Evolutionary conservation across 2,329 filamentous ascomycete species (phyloP).

Genomic region (Microsporum canis): DNA sequence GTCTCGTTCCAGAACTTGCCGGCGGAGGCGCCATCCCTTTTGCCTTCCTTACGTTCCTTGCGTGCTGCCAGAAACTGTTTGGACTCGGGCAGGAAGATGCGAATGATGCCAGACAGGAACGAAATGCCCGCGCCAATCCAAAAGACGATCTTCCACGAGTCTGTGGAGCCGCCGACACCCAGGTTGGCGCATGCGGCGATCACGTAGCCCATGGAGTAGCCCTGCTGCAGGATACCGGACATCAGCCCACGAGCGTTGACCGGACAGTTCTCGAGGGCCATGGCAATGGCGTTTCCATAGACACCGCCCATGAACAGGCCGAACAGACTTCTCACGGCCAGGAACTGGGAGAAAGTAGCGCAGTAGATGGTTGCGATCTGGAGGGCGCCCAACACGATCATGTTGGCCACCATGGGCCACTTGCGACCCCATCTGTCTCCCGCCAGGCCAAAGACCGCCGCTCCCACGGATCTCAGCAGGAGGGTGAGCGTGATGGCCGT

Average conservation of each 20-base stretch:
- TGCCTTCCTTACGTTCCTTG: constrained; percentile 35
- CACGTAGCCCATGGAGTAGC: constrained; percentile 55
- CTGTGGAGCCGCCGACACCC: constrained; percentile 55
- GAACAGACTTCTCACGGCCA: constrained; percentile 49
- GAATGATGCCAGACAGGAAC: constrained; percentile 67
- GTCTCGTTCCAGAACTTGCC: constrained; percentile 57
- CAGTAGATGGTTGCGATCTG: constrained; percentile 52
- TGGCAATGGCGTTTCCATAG: constrained; percentile 51
- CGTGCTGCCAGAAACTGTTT: constrained; percentile 58
- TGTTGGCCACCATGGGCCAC: constrained; percentile 52
- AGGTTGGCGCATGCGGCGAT: constrained; percentile 45
- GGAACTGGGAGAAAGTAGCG: constrained; percentile 47
- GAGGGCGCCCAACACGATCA: constrained; percentile 49
- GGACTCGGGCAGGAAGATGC: constrained; percentile 70
- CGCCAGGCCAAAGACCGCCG: constrained; percentile 47
- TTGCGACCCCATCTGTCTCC: constrained; percentile 46
- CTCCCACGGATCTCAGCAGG: constrained; percentile 51
- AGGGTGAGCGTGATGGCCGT: constrained; percentile 48
- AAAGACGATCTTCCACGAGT: constrained; percentile 74
- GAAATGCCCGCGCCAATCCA: constrained; percentile 83
- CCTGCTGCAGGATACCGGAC: constrained; percentile 53
- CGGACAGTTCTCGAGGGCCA: constrained; percentile 52
- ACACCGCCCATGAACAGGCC: constrained; percentile 52
- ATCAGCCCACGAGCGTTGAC: constrained; percentile 47
- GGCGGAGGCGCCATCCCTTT: constrained; percentile 35